Base-by-base conservation (phyloP, 2,329 filamentous ascomycete species). In the Incumbomyces lentus region DNA sequence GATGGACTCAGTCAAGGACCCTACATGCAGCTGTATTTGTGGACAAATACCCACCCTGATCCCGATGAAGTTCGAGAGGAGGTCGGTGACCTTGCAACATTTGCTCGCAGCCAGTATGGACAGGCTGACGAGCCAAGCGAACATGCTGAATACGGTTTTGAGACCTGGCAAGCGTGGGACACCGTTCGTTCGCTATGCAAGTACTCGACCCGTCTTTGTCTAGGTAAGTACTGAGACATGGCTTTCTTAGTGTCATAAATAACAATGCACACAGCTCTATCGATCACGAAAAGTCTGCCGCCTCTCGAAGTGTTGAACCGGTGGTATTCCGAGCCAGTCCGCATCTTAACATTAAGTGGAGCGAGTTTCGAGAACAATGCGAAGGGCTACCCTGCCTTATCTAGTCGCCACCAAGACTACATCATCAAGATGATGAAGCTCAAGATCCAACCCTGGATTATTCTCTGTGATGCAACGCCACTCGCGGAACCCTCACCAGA, bases 91-190 rank as follows among this genome's bases (percentile, higher is more conserved):
- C 52, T 73, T 38, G 62, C 64, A 10, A 63, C 63, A 1, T 63
- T 71, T 52, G 66, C 67, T 30, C 62, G 70, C 16, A 58, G 58
- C 34, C 64, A 68, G 48, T 71, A 64, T 51, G 52, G 47, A 33
- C 55, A 56, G 13, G 55, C 55, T 3, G 49, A 59, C 8, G 50
- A 64, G 1, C 60, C 64, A 11, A 58, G 54, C 4, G 57, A 58
- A 6, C 68, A 70, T 29, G 73, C 79, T 17, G 68, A 82, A 50
- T 83, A 90, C 58, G 64, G 84, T 1, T 92, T 86, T 64, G 81
- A 81, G 44, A 75, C 82, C 2, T 98, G 93, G 93, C 89, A 96
- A 65, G 82, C 84, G 1, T 98, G 92, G 92, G 83, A 98, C 62
- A 74, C 82, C 17, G 84, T 98, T 58, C 78, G 92, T 44, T 82